Conservation (phyloP, 1,139 yeast species). For the Saccharomycopsis crataegensis region DNA sequence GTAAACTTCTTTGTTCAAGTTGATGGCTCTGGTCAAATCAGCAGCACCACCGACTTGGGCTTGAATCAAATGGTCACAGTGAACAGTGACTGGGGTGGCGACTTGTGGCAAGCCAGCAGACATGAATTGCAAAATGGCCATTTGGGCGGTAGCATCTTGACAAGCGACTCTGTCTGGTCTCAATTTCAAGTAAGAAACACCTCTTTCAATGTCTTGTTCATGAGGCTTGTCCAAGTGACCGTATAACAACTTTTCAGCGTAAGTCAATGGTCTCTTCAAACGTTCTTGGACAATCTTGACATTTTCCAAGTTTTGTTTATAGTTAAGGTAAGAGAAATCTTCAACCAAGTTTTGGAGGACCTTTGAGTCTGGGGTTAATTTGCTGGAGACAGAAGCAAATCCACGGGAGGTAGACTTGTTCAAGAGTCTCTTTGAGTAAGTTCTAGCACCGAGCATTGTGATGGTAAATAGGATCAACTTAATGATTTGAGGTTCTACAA, state of each 20-base stretch:
- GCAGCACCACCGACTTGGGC: conserved; percentile 92
- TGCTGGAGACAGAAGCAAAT: conserved; percentile 58
- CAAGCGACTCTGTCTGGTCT: conserved; percentile 99
- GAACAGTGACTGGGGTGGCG: conserved; percentile 96
- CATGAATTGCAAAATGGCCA: conserved; percentile 98
- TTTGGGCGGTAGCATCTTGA: conserved; percentile 99
- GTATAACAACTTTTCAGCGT: conserved; percentile 93
- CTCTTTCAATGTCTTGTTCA: conserved; percentile 91
- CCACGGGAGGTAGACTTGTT: conserved; percentile 38
- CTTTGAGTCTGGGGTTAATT: conserved; percentile 81
- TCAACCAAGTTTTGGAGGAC: conserved; percentile 91
- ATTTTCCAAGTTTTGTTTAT: conserved; percentile 75
- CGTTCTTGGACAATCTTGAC: conserved; percentile 81
- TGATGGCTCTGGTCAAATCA: conserved; percentile 91
- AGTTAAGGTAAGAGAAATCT: conserved; percentile 70
- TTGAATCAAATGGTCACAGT: conserved; percentile 98
- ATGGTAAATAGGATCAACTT: background rate
- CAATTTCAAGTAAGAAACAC: conserved; percentile 90
- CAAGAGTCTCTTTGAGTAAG: conserved; percentile 1
- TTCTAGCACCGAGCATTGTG: conserved; percentile 15
- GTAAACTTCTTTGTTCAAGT: conserved; percentile 91
- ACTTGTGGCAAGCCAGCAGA: conserved; percentile 92
- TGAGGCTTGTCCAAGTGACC: conserved; percentile 97
- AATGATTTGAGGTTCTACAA: too few relatives aligned
- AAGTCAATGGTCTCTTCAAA: conserved; percentile 89